A percentile compares a stretch with the other conserved stretches of the same genome.
phyloP scores from a whole-genome alignment of 768 basidiomycete species.

The Trametes maxima region DNA sequence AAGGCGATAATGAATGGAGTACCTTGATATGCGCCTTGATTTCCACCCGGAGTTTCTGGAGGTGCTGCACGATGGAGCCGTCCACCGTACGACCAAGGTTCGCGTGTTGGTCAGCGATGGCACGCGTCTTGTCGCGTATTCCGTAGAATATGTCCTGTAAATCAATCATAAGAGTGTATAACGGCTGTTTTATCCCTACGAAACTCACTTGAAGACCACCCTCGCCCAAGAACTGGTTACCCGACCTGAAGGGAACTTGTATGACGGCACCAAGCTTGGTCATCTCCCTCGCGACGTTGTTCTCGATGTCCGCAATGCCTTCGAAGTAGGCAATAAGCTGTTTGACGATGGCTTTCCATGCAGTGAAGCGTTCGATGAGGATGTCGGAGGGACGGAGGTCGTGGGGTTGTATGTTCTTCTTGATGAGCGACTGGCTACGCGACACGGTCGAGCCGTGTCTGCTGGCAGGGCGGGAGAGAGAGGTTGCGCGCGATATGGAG shows the following conservation, averaged over 20 bases:
- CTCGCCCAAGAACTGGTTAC: conserved; percentile 98
- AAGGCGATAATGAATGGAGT: conserved; percentile 6
- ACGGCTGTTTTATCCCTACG: too few species aligned
- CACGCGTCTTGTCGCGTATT: conserved; percentile 90
- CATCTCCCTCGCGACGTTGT: conserved; percentile 90
- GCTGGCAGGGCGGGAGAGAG: conserved; percentile 60
- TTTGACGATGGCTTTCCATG: conserved; percentile 97
- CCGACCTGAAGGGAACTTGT: conserved; percentile 93
- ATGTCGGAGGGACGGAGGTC: conserved; percentile 93
- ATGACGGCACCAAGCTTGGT: conserved; percentile 94
- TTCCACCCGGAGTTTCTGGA: conserved; percentile 91
- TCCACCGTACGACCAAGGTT: conserved; percentile 96
- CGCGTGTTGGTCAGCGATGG: conserved; percentile 94
- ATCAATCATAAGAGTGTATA: background rate
- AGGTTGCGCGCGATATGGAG: conserved; percentile 70
- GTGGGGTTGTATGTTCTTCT: conserved; percentile 89
- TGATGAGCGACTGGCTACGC: conserved; percentile 84
- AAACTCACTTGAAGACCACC: conserved; percentile 79
- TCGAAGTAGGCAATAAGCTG: conserved; percentile 93
- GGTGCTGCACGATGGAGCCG: conserved; percentile 94
- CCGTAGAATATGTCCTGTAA: conserved; percentile 86
- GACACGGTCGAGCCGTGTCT: conserved; percentile 73
- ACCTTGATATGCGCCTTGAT: conserved; percentile 99
- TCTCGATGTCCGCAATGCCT: conserved; percentile 87
- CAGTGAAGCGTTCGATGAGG: conserved; percentile 91